Base-by-base conservation (phyloP, 768 basidiomycete genomes). In the Coprinopsis cinerea region DNA sequence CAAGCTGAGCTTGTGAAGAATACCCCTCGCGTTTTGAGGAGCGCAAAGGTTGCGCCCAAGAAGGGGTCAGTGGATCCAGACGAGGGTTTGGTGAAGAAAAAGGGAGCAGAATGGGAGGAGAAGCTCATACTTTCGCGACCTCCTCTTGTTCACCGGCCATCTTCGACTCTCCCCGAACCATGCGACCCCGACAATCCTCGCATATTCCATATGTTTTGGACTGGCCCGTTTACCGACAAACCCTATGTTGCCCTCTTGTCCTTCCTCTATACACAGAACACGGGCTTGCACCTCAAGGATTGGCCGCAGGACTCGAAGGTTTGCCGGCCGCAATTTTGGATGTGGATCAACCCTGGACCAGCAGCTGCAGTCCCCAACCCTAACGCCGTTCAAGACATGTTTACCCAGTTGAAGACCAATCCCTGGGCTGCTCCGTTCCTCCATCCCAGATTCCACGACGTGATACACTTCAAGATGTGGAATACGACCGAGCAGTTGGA, bases 401-500 rank as follows among this genome's bases (percentile, higher is more conserved):
- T 80, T 59, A 77, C 80, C 17, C 76, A 82, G 59, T 73, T 96
- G 48, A 83, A 81, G 61, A 63, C 69, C 5, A 96, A 82, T 63
- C 88, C 93, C 1, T 97, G 94, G 94, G 88, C 90, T 0, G 79
- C 88, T 0, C 92, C 93, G 0, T 92, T 97, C 76, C 67, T 96
- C 39, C 90, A 96, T 62, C 83, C 82, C 3, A 75, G 92, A 30
- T 95, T 95, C 74, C 80, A 83, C 60, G 86, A 90, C 48, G 83
- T 90, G 35, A 86, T 95, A 62, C 82, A 85, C 58, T 97, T 97
- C 78, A 88, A 85, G 65, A 70, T 94, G 57, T 97, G 94, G 94
- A 96, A 97, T 63, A 95, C 94, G 11, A 96, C 93, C 0, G 92
- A 96, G 60, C 92, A 93, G 64, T 76, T 97, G 15, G 92, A 96